These are phyloP conservation scores for Hypoxylon perforatum DNA, from an alignment of 495 filamentous ascomycete genomes.

Conservation along the genomic window DNA sequence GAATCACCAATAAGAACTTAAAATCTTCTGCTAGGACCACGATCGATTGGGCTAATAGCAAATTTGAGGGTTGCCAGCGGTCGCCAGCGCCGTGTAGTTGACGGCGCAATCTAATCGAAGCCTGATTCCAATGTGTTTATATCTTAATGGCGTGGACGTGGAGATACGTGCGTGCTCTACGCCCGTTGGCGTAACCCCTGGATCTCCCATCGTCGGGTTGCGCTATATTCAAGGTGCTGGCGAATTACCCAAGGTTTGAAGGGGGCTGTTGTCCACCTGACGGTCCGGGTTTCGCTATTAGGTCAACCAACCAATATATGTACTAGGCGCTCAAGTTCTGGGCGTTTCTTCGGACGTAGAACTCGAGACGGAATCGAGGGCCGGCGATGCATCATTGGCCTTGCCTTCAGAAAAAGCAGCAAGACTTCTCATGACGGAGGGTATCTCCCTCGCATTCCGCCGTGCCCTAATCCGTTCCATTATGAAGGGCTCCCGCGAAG, in stretches of 20 bases:
- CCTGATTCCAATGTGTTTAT: not conserved
- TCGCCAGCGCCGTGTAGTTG: no score
- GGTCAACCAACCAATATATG: not conserved
- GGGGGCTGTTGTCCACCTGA: not conserved
- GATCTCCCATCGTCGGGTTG: not conserved
- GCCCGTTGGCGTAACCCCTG: not conserved
- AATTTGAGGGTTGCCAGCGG: no score
- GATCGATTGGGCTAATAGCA: no score
- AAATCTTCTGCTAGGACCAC: not conserved
- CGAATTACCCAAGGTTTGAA: no score
- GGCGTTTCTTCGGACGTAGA: not conserved
- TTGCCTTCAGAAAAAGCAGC: conserved; percentile 39
- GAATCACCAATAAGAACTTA: no score
- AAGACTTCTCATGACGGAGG: conserved; percentile 48
- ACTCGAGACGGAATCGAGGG: not conserved
- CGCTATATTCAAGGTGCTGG: not conserved
- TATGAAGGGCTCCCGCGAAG: conserved; percentile 26
- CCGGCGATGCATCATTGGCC: not conserved
- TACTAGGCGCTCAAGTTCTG: not conserved
- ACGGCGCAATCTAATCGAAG: not conserved
- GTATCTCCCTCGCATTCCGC: conserved; percentile 30
- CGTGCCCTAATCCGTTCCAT: conserved; percentile 42
- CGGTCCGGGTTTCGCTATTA: not conserved
- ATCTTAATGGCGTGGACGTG: not conserved
- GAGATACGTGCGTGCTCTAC: not conserved